These are phyloP conservation scores for Rauvolfia tetraphylla DNA, from an alignment of 257 asterid genomes.

Conservation along the genomic window DNA sequence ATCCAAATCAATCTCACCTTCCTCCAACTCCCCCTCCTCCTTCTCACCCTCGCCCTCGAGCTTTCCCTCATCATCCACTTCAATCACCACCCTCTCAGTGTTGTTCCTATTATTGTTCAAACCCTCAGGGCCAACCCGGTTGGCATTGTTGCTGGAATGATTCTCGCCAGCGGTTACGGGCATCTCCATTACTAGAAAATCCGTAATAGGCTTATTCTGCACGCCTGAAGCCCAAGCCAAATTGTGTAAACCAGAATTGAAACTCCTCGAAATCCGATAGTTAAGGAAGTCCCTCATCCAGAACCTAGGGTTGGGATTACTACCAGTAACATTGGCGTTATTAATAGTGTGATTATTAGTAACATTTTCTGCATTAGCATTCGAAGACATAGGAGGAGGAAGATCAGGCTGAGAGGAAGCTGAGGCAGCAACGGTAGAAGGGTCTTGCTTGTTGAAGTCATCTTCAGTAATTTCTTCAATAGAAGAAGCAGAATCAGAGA, in stretches of 20 bases:
- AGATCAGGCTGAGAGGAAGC: slow-evolving; percentile 1
- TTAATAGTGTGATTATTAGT: slow-evolving; percentile 16
- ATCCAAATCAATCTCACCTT: slow-evolving; percentile 98
- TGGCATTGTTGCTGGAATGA: slow-evolving; percentile 5
- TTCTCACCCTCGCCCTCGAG: slow-evolving; percentile 26
- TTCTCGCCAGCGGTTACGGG: slow-evolving; percentile 19
- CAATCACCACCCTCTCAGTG: slow-evolving; percentile 42
- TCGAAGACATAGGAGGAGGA: slow-evolving; percentile 8
- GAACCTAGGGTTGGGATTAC: slow-evolving; percentile 47
- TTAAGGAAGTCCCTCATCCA: slow-evolving; percentile 79
- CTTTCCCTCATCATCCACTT: slow-evolving; percentile 45
- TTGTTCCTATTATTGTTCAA: slow-evolving; percentile 28
- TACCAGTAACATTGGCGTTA: slow-evolving; percentile 15
- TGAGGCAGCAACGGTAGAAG: slow-evolving; percentile 16
- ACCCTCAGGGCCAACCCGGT: background rate
- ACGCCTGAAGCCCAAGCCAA: slow-evolving; percentile 99
- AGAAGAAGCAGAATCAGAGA: slow-evolving; percentile 85
- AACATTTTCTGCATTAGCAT: slow-evolving; percentile 16
- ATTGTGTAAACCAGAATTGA: slow-evolving; percentile 65
- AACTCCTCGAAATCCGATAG: slow-evolving; percentile 57
- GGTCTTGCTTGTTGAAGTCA: slow-evolving; percentile 47
- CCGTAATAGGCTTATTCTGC: slow-evolving; percentile 79
- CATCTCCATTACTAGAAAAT: slow-evolving; percentile 55
- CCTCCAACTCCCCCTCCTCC: slow-evolving; percentile 96
- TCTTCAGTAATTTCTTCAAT: slow-evolving; percentile 76